phyloP scores from a whole-genome alignment of 805 yeast species.

The Candida sanyiensis region DNA sequence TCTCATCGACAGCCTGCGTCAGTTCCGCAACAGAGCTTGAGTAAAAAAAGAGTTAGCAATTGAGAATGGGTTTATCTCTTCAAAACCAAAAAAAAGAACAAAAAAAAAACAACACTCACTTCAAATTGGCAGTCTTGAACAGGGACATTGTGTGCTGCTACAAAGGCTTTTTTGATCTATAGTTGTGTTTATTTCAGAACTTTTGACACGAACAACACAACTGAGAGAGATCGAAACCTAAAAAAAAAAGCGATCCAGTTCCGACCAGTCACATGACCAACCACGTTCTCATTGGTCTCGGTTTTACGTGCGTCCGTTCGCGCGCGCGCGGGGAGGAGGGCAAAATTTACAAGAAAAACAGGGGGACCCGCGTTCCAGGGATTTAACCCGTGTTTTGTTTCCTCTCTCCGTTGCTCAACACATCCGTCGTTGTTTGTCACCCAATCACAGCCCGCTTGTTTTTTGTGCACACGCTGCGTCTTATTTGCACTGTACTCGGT shows the following conservation, averaged over 20 bases:
- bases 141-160: conserved; percentile 7
- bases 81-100: no score
- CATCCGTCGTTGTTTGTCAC: conserved; percentile 2
- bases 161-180: not conserved
- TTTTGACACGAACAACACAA: no score
- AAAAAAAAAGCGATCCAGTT: no score
- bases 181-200: no score
- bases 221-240: no score
- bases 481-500: conserved; percentile 12
- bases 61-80: no score
- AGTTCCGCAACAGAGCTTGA: conserved; percentile 17
- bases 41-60: no score
- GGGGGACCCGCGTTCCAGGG: not conserved
- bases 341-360: no score
- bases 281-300: no score
- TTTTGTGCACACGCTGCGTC: conserved; percentile 5
- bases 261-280: no score
- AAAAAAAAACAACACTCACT: conserved; percentile 13
- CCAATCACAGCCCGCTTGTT: not conserved
- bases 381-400: not conserved
- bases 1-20: conserved; percentile 15
- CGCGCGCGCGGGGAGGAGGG: no score
- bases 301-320: no score
- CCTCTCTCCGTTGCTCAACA: not conserved
- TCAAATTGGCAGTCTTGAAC: conserved; percentile 14